phyloP scores from a whole-genome alignment of 148 eudicot species.

The Hydrangea macrophylla region DNA sequence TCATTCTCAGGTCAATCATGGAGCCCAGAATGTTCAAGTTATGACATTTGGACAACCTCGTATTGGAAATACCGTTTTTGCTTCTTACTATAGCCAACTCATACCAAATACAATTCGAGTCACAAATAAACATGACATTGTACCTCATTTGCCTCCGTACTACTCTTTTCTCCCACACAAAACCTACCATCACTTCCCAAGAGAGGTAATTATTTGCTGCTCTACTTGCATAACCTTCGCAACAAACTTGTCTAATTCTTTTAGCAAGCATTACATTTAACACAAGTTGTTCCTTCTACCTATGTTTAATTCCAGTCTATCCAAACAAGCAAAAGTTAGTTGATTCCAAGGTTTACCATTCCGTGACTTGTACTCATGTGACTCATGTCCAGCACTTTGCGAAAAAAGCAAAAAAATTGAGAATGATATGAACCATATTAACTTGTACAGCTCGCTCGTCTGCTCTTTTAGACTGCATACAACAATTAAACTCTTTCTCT shows the following conservation, averaged over 20 bases:
- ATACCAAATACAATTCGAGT: slow-evolving; percentile 85
- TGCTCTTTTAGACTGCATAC: background rate
- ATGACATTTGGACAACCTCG: slow-evolving; percentile 97
- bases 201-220: slow-evolving; percentile 59
- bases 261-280: background rate
- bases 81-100: slow-evolving; percentile 49
- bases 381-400: background rate
- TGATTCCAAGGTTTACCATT: background rate
- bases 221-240: background rate
- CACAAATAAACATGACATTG: slow-evolving; percentile 79
- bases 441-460: background rate
- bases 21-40: slow-evolving; percentile 55
- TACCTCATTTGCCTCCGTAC: slow-evolving; percentile 96
- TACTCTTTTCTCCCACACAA: slow-evolving; percentile 66
- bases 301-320: too few relatives aligned
- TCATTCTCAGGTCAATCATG: slow-evolving; percentile 55
- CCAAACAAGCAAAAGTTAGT: background rate
- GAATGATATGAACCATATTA: background rate
- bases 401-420: background rate
- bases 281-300: background rate
- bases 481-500: background rate
- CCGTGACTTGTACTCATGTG: too few relatives aligned
- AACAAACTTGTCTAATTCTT: too few relatives aligned
- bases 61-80: slow-evolving; percentile 85
- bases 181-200: slow-evolving; percentile 87